Percentiles rank a stretch among this genome's conserved stretches.
Evolutionary conservation across 352 stramenopile species (phyloP).

Genomic region (Phytophthora pseudosyringae): DNA sequence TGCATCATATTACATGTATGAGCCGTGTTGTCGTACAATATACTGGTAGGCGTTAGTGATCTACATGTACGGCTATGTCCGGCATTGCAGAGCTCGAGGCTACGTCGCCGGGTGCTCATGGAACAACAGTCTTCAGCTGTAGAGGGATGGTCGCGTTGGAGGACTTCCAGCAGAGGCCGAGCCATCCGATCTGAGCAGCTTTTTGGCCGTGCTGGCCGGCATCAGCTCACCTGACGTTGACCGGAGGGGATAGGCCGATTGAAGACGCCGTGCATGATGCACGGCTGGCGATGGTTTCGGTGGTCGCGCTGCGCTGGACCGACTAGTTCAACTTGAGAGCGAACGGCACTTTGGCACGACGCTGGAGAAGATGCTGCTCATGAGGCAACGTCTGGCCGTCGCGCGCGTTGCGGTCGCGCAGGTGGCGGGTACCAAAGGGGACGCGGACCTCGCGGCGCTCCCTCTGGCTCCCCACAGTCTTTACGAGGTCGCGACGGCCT

Average conservation of each 20-base stretch:
- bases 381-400: constrained; percentile 16
- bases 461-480: constrained; percentile 14
- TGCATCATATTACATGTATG: constrained; percentile 8
- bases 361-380: constrained; percentile 13
- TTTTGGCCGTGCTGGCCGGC: no score
- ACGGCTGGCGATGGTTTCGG: constrained; percentile 3
- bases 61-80: neutral
- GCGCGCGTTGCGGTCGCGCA: constrained; percentile 19
- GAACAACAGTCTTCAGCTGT: constrained; percentile 11
- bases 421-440: constrained; percentile 20
- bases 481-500: constrained; percentile 13
- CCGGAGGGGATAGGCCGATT: constrained; percentile 13
- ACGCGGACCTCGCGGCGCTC: neutral
- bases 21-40: constrained; percentile 14
- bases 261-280: constrained; percentile 5
- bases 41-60: constrained; percentile 20
- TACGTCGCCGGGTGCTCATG: constrained; percentile 1
- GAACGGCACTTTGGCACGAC: neutral
- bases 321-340: neutral
- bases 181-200: no score
- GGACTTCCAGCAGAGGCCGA: no score
- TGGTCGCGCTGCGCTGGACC: constrained; percentile 13
- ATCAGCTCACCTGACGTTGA: constrained; percentile 5
- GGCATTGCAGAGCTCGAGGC: constrained; percentile 2
- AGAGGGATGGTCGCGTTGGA: constrained; percentile 6